These are phyloP conservation scores for Santalum album DNA, from an alignment of 164 flowering plant species.

Conservation along the genomic window DNA sequence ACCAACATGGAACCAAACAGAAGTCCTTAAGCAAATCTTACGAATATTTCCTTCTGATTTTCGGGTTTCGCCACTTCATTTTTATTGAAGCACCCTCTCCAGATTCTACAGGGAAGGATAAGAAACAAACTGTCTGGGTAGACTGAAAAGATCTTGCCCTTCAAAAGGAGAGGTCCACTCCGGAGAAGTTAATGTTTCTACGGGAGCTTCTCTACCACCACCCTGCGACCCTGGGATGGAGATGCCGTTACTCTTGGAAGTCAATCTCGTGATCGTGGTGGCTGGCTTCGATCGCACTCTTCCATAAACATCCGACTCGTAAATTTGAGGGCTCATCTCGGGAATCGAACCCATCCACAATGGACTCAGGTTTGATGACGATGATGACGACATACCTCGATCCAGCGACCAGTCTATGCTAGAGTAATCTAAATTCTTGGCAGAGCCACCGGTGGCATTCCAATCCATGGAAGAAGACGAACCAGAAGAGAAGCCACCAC, in stretches of 20 bases:
- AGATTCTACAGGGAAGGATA: slow-evolving; percentile 40
- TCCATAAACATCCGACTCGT: neutral
- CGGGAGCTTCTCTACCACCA: slow-evolving; percentile 20
- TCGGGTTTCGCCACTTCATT: no score
- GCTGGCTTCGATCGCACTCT: slow-evolving; percentile 5
- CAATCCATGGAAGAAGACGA: slow-evolving; percentile 61
- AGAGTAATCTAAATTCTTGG: slow-evolving; percentile 52
- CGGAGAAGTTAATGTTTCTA: slow-evolving; percentile 26
- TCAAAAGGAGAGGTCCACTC: slow-evolving; percentile 77
- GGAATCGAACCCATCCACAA: slow-evolving; percentile 23
- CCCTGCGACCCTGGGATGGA: slow-evolving; percentile 33
- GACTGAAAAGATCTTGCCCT: slow-evolving; percentile 53
- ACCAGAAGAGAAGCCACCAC: no score
- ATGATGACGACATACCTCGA: slow-evolving; percentile 11
- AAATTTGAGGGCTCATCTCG: neutral
- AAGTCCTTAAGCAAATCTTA: no score
- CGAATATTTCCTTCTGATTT: no score
- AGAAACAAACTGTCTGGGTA: slow-evolving; percentile 60
- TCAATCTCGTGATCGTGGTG: slow-evolving; percentile 17
- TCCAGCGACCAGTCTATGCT: slow-evolving; percentile 75
- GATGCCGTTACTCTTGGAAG: slow-evolving; percentile 15
- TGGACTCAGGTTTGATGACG: slow-evolving; percentile 21
- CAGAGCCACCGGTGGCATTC: slow-evolving; percentile 41
- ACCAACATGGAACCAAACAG: no score
- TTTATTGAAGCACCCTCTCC: neutral